Percentiles rank a stretch among this genome's conserved stretches.
Evolutionary conservation across 1,139 yeast species (phyloP).

Genomic region (Blastobotrys apis): DNA sequence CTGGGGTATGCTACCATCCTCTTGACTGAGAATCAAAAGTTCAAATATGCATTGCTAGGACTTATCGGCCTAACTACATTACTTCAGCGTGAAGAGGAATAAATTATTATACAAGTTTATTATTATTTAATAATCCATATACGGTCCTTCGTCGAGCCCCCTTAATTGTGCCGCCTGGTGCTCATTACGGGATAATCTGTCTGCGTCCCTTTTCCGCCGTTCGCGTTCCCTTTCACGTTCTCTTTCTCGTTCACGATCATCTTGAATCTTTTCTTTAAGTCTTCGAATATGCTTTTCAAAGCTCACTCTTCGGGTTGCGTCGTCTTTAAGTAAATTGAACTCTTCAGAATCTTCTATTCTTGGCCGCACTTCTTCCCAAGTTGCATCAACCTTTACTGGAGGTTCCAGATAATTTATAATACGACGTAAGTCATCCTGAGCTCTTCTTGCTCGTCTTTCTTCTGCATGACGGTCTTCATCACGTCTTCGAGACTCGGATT

Average conservation of each 20-base stretch:
- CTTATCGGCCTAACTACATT: slow-evolving; percentile 50
- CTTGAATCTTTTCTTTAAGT: slow-evolving; percentile 26
- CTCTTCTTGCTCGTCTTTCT: slow-evolving; percentile 36
- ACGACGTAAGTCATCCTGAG: slow-evolving; percentile 38
- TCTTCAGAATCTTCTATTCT: slow-evolving; percentile 36
- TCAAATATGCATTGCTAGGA: slow-evolving; percentile 68
- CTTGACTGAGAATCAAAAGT: slow-evolving; percentile 81
- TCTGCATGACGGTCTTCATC: slow-evolving; percentile 35
- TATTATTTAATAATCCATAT: slow-evolving; percentile 27
- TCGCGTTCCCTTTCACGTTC: slow-evolving; percentile 19
- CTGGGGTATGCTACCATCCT: slow-evolving; percentile 89
- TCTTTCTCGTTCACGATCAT: slow-evolving; percentile 24
- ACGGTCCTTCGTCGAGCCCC: slow-evolving; percentile 28
- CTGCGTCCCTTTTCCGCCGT: slow-evolving; percentile 18
- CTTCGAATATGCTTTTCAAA: slow-evolving; percentile 35
- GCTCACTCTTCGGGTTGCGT: slow-evolving; percentile 32
- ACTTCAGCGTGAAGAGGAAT: slow-evolving; percentile 32
- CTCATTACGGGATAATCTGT: slow-evolving; percentile 17
- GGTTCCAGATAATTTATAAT: slow-evolving; percentile 37
- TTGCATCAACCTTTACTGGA: slow-evolving; percentile 29
- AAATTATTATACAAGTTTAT: no score
- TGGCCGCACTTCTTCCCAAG: slow-evolving; percentile 39
- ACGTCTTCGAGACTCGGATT: slow-evolving; percentile 12
- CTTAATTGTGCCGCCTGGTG: slow-evolving; percentile 20
- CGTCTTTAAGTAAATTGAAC: slow-evolving; percentile 37